Evolutionary conservation across 1,139 yeast genomes (phyloP).

Genomic region (Saccharomycopsis hybrid): DNA sequence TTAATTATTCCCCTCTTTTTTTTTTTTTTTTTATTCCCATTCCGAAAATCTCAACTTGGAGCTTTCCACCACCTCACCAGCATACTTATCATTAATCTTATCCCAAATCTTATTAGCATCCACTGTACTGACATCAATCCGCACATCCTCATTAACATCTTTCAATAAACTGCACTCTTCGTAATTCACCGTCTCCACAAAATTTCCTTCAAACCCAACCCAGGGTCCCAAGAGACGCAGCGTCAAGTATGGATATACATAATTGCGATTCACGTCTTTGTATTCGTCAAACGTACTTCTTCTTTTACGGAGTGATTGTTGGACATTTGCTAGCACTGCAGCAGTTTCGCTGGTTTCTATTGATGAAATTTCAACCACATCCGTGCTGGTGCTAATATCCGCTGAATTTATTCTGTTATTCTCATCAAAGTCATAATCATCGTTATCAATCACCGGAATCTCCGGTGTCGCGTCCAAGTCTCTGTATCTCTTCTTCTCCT

Average conservation of each 20-base stretch:
- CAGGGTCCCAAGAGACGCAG: slow-evolving; percentile 75
- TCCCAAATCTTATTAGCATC: slow-evolving; percentile 14
- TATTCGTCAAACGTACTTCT: slow-evolving; percentile 56
- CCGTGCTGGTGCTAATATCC: slow-evolving; percentile 10
- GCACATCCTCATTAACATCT: slow-evolving; percentile 15
- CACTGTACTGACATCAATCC: slow-evolving; percentile 13
- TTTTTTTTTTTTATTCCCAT: slow-evolving; percentile 17
- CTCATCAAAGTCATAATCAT: not conserved
- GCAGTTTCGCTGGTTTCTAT: slow-evolving; percentile 14
- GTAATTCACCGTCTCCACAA: slow-evolving; percentile 50
- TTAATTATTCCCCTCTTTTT: not conserved
- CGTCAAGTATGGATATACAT: slow-evolving; percentile 68
- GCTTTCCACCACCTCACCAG: slow-evolving; percentile 14
- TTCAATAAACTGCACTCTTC: slow-evolving; percentile 28
- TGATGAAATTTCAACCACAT: slow-evolving; percentile 1
- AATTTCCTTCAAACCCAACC: slow-evolving; percentile 61
- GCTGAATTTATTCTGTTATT: not conserved
- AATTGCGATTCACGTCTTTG: slow-evolving; percentile 59
- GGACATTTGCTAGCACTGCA: slow-evolving; percentile 1
- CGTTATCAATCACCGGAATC: slow-evolving; percentile 1
- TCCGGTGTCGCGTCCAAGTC: not conserved
- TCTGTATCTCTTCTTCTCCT: slow-evolving; percentile 12
- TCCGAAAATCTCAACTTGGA: slow-evolving; percentile 9
- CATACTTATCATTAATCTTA: slow-evolving; percentile 13
- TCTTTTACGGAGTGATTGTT: slow-evolving; percentile 13